A percentile compares a stretch with the other conserved stretches of the same genome.
These are phyloP conservation scores for Plasmodium malariae DNA, from an alignment of 169 alveolate species.

Conservation along the genomic window DNA sequence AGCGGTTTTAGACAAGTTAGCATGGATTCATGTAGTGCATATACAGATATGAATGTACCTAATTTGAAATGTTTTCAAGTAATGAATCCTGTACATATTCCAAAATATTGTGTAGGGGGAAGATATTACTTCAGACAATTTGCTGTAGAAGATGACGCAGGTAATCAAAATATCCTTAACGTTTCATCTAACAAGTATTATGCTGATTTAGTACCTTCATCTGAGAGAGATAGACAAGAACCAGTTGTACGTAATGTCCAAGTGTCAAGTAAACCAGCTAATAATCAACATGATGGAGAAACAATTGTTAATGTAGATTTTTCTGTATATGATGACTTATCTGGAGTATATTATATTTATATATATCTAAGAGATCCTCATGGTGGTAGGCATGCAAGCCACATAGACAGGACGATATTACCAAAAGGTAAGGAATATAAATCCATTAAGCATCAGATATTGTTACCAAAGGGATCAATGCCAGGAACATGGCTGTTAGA, in stretches of 20 bases:
- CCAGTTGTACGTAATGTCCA: slow-evolving; percentile 79
- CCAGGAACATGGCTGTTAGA: slow-evolving; percentile 85
- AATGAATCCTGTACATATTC: slow-evolving; percentile 79
- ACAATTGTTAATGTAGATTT: slow-evolving; percentile 77
- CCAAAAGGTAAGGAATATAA: slow-evolving; percentile 68
- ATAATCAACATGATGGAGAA: slow-evolving; percentile 84
- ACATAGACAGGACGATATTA: slow-evolving; percentile 52
- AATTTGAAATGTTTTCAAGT: slow-evolving; percentile 83
- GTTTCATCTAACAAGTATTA: slow-evolving; percentile 78
- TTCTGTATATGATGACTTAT: slow-evolving; percentile 5
- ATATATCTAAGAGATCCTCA: slow-evolving; percentile 78
- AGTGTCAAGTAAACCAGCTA: slow-evolving; percentile 81
- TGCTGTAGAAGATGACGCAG: slow-evolving; percentile 80
- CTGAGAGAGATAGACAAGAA: slow-evolving; percentile 72
- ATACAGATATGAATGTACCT: slow-evolving; percentile 42
- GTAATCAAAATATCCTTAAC: slow-evolving; percentile 80
- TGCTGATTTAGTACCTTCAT: slow-evolving; percentile 36
- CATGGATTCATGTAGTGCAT: slow-evolving; percentile 31
- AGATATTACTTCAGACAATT: slow-evolving; percentile 78
- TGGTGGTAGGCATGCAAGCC: slow-evolving; percentile 82
- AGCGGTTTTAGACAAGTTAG: slow-evolving; percentile 54
- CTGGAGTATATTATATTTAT: slow-evolving; percentile 19
- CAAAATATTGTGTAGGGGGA: slow-evolving; percentile 78
- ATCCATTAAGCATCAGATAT: slow-evolving; percentile 46
- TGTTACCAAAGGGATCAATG: slow-evolving; percentile 85